phyloP scores from a whole-genome alignment of 2,329 filamentous ascomycete species.

The Cercospora citrullina region DNA sequence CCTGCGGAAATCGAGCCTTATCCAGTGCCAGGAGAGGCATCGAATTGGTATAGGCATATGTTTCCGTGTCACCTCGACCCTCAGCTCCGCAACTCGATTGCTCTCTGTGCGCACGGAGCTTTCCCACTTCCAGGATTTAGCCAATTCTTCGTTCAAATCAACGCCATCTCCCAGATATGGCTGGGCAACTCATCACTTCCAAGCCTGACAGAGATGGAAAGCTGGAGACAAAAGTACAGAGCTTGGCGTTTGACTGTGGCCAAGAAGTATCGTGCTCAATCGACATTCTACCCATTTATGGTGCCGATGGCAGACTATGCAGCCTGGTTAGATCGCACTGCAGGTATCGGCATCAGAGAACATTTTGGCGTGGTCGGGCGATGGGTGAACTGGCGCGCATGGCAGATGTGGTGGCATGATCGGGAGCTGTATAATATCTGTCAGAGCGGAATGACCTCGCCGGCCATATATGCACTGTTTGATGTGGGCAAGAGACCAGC shows the following conservation, averaged over 20 bases:
- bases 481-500: slow-evolving; percentile 38
- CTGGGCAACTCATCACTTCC: slow-evolving; percentile 31
- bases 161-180: slow-evolving; percentile 41
- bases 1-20: slow-evolving; percentile 20
- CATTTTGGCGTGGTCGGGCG: slow-evolving; percentile 35
- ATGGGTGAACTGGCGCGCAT: slow-evolving; percentile 33
- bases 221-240: slow-evolving; percentile 24
- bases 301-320: slow-evolving; percentile 31
- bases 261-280: slow-evolving; percentile 18
- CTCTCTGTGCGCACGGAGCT: slow-evolving; percentile 35
- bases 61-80: slow-evolving; percentile 34
- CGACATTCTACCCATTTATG: slow-evolving; percentile 29
- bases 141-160: slow-evolving; percentile 34
- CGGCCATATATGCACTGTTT: slow-evolving; percentile 41
- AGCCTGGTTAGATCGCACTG: slow-evolving; percentile 38
- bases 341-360: slow-evolving; percentile 37
- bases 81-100: slow-evolving; percentile 31
- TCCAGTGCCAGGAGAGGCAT: background rate
- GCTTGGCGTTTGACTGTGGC: slow-evolving; percentile 20
- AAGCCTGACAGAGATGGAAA: slow-evolving; percentile 35
- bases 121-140: slow-evolving; percentile 33
- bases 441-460: slow-evolving; percentile 38
- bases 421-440: slow-evolving; percentile 38
- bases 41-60: slow-evolving; percentile 38
- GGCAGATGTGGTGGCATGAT: slow-evolving; percentile 41